Evolutionary conservation across 2,329 filamentous ascomycete genomes (phyloP).

Genomic region (Septoria linicola): DNA sequence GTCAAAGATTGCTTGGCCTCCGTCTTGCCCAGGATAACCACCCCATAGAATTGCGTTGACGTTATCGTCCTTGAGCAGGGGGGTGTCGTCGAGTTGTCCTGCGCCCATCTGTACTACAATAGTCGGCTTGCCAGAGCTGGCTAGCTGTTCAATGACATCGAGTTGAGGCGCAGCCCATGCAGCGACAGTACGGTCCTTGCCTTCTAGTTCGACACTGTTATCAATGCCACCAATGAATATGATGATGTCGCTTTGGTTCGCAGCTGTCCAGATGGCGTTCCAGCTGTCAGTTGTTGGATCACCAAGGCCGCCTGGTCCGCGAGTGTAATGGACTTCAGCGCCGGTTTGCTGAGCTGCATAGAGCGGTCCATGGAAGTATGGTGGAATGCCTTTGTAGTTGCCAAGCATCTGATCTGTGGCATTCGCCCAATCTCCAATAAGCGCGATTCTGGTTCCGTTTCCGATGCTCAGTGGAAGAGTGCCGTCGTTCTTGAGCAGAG

Average conservation of each 20-base stretch:
- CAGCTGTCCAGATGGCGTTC: conserved; percentile 37
- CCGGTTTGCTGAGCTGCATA: conserved; percentile 52
- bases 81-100: conserved; percentile 53
- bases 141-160: conserved; percentile 51
- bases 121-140: conserved; percentile 50
- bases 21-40: conserved; percentile 61
- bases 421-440: conserved; percentile 61
- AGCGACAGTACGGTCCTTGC: conserved; percentile 52
- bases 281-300: conserved; percentile 38
- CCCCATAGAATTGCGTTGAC: conserved; percentile 58
- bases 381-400: conserved; percentile 58
- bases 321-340: conserved; percentile 48
- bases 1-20: conserved; percentile 56
- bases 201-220: conserved; percentile 53
- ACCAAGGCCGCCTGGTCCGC: conserved; percentile 38
- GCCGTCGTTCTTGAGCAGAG: conserved; percentile 56
- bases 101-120: conserved; percentile 55
- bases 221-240: conserved; percentile 59
- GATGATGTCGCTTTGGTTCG: conserved; percentile 51
- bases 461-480: conserved; percentile 45
- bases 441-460: conserved; percentile 47
- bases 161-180: conserved; percentile 55
- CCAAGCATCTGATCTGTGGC: conserved; percentile 59
- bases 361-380: conserved; percentile 56
- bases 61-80: conserved; percentile 49